These are phyloP conservation scores for Pythium scleroteichum DNA, from an alignment of 352 stramenopile genomes.

Conservation along the genomic window DNA sequence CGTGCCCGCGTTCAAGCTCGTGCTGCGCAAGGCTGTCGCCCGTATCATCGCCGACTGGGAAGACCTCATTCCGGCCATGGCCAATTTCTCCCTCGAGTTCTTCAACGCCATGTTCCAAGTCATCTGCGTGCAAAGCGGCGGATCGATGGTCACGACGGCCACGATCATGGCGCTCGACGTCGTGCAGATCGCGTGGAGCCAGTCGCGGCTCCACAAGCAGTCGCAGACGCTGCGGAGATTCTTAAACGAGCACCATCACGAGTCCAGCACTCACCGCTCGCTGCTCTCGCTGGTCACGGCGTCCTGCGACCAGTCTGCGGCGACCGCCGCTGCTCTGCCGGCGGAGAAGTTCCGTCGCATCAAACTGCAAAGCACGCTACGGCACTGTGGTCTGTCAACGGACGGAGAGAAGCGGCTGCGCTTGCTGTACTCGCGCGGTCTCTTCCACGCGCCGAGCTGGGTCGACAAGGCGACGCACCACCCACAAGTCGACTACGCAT, in stretches of 20 bases:
- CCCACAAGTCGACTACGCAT: too few species aligned
- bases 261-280: too few species aligned
- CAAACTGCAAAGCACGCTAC: conserved; percentile 2
- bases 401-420: conserved; percentile 21
- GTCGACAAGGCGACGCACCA: too few species aligned
- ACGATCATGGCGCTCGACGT: conserved; percentile 18
- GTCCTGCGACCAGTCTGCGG: not conserved
- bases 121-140: conserved; percentile 30
- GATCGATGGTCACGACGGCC: conserved; percentile 7
- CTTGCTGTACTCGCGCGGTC: not conserved
- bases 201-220: not conserved
- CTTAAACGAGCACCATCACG: not conserved
- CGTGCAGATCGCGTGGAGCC: not conserved
- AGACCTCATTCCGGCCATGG: conserved; percentile 31
- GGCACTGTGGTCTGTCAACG: conserved; percentile 5
- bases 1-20: conserved; percentile 16
- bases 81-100: conserved; percentile 36
- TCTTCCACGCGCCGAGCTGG: not conserved
- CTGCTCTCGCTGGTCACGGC: not conserved
- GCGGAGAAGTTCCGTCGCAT: conserved; percentile 1
- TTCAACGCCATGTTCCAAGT: conserved; percentile 36
- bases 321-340: not conserved
- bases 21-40: conserved; percentile 5
- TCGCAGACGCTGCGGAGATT: not conserved
- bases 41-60: conserved; percentile 19